Evolutionary conservation across 2,329 filamentous ascomycete genomes (phyloP).

Genomic region (Arthrobotrys pseudoclavata): DNA sequence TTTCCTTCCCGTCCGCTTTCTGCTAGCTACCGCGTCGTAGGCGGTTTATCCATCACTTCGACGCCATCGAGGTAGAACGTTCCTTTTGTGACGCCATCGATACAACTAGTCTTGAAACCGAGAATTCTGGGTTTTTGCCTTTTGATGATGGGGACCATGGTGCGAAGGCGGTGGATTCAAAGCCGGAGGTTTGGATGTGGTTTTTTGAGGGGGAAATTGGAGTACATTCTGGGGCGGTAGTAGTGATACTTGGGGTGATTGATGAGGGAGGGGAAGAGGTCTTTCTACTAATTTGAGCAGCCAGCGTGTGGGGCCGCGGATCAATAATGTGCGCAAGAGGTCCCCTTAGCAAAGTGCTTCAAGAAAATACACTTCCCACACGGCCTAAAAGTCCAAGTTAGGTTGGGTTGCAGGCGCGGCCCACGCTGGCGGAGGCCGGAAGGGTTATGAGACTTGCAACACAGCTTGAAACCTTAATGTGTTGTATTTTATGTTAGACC

Average conservation of each 20-base stretch:
- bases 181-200: conserved; percentile 34
- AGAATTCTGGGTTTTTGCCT: conserved; percentile 5
- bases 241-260: not conserved
- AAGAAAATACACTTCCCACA: not conserved
- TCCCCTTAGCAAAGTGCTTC: not conserved
- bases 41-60: conserved; percentile 14
- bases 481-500: not conserved
- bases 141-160: conserved; percentile 26
- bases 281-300: too few relatives aligned
- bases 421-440: too few relatives aligned
- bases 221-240: conserved; percentile 27
- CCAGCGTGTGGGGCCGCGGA: too few relatives aligned
- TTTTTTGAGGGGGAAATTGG: conserved; percentile 13
- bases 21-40: conserved; percentile 24
- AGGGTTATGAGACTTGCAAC: not conserved
- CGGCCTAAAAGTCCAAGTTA: too few relatives aligned
- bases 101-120: conserved; percentile 15
- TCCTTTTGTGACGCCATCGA: conserved; percentile 10
- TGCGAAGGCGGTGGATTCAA: conserved; percentile 25
- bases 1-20: conserved; percentile 24
- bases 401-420: too few relatives aligned
- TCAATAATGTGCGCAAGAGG: too few relatives aligned
- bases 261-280: not conserved
- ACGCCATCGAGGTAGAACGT: conserved; percentile 37
- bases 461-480: not conserved